A percentile compares a stretch with the other conserved stretches of the same genome.
phyloP scores from a whole-genome alignment of 1,284 basidiomycete genomes.

The Heimioporus retisporus region DNA sequence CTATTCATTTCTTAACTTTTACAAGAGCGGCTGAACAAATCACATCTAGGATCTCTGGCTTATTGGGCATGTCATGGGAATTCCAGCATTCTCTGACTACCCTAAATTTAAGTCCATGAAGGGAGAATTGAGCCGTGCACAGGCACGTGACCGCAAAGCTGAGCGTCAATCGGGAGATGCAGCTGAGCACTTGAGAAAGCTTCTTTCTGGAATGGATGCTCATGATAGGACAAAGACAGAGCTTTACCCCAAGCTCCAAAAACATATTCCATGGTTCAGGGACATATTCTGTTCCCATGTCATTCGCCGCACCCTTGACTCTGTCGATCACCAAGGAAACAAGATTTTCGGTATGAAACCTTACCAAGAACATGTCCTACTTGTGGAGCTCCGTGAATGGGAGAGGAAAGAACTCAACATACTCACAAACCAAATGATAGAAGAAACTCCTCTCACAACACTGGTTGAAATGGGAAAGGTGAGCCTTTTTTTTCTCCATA shows the following conservation, averaged over 20 bases:
- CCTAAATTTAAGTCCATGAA: not conserved
- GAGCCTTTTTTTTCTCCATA: no score
- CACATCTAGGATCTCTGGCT: slow-evolving; percentile 16
- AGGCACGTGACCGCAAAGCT: slow-evolving; percentile 5
- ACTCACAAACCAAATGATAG: not conserved
- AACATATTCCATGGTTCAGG: slow-evolving; percentile 1
- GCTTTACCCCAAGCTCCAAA: not conserved
- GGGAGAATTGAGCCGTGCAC: not conserved
- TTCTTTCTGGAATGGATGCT: not conserved
- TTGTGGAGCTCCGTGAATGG: not conserved
- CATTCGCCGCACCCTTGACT: not conserved
- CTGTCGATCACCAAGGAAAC: not conserved
- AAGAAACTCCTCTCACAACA: not conserved
- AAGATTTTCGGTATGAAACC: slow-evolving; percentile 4
- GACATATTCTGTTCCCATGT: not conserved
- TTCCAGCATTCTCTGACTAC: not conserved
- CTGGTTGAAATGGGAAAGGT: not conserved
- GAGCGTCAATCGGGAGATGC: not conserved
- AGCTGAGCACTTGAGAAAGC: not conserved
- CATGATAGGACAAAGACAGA: not conserved
- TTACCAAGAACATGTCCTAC: not conserved
- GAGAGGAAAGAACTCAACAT: not conserved
- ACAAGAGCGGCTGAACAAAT: not conserved
- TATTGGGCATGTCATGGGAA: slow-evolving; percentile 13
- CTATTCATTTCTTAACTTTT: not conserved